phyloP scores from a whole-genome alignment of 805 yeast species.

The Candida dendrica region DNA sequence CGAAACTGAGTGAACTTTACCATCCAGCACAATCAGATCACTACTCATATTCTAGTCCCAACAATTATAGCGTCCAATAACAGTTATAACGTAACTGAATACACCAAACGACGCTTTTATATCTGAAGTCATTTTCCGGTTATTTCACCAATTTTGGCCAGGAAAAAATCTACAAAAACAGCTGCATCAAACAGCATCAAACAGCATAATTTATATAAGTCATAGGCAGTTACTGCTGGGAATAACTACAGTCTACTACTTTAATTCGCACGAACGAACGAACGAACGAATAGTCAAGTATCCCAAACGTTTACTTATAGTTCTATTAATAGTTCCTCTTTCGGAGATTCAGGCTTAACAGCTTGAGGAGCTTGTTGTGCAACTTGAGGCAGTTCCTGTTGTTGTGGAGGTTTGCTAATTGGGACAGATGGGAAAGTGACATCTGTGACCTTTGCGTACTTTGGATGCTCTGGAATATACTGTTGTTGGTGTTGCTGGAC shows the following conservation, averaged over 20 bases:
- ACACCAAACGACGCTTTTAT: too few species aligned
- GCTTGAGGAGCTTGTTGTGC: not conserved
- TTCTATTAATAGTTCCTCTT: slow-evolving; percentile 19
- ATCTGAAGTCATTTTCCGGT: too few species aligned
- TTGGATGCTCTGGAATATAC: slow-evolving; percentile 3
- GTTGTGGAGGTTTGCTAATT: slow-evolving; percentile 16
- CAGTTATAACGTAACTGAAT: too few species aligned
- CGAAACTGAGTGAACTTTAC: not conserved
- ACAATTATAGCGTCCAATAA: too few species aligned
- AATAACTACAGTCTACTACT: too few species aligned
- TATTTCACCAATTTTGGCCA: not conserved
- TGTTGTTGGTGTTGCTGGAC: slow-evolving; percentile 5
- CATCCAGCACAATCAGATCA: slow-evolving; percentile 1
- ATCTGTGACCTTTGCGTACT: slow-evolving; percentile 23
- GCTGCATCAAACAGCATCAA: not conserved
- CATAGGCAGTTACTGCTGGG: too few species aligned
- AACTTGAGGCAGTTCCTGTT: not conserved
- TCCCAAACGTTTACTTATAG: slow-evolving; percentile 2
- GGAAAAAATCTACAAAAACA: too few species aligned
- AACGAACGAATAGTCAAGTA: too few species aligned
- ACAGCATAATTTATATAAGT: not conserved
- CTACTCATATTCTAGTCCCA: not conserved
- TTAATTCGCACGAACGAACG: too few species aligned
- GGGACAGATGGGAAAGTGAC: slow-evolving; percentile 37
- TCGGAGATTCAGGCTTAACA: slow-evolving; percentile 4